These are phyloP conservation scores for Cladosporium sp. DNA, from an alignment of 2,329 filamentous ascomycete genomes.

Conservation along the genomic window DNA sequence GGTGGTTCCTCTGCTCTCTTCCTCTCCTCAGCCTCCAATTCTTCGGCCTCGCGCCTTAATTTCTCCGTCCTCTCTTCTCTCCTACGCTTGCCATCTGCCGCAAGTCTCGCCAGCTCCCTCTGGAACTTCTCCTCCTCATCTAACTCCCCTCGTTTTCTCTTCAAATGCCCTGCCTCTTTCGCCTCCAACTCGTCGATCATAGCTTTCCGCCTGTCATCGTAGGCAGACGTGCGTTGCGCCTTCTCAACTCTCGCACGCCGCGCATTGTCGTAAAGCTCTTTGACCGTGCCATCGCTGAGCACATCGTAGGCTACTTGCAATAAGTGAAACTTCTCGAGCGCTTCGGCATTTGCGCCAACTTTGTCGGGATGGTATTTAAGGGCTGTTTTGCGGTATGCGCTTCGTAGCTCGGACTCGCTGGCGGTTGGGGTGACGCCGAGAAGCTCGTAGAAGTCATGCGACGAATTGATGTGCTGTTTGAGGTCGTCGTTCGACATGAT, in stretches of 20 bases:
- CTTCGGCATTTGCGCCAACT: constrained; percentile 59
- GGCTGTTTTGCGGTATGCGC: constrained; percentile 78
- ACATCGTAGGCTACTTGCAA: constrained; percentile 85
- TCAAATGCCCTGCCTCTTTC: constrained; percentile 55
- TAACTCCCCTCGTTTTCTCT: constrained; percentile 42
- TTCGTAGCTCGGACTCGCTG: constrained; percentile 66
- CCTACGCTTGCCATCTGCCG: constrained; percentile 49
- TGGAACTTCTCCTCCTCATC: constrained; percentile 56
- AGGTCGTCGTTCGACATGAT: constrained; percentile 40
- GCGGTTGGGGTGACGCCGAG: constrained; percentile 60
- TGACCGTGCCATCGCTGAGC: constrained; percentile 65
- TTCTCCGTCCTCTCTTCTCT: constrained; percentile 52
- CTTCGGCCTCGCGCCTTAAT: constrained; percentile 48
- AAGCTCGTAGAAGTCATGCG: constrained; percentile 70
- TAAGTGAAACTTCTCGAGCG: constrained; percentile 77
- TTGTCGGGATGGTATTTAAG: constrained; percentile 96
- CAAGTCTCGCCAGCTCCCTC: constrained; percentile 44
- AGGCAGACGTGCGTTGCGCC: constrained; percentile 65
- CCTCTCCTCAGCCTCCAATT: constrained; percentile 44
- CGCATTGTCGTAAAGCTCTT: constrained; percentile 72
- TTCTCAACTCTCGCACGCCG: constrained; percentile 67
- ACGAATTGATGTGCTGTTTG: constrained; percentile 37
- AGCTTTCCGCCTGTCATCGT: constrained; percentile 67
- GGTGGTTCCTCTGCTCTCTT: constrained; percentile 22
- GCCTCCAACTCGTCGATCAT: constrained; percentile 86